Evolutionary conservation across 805 yeast genomes (phyloP).

Genomic region (Barnettozyma californica): DNA sequence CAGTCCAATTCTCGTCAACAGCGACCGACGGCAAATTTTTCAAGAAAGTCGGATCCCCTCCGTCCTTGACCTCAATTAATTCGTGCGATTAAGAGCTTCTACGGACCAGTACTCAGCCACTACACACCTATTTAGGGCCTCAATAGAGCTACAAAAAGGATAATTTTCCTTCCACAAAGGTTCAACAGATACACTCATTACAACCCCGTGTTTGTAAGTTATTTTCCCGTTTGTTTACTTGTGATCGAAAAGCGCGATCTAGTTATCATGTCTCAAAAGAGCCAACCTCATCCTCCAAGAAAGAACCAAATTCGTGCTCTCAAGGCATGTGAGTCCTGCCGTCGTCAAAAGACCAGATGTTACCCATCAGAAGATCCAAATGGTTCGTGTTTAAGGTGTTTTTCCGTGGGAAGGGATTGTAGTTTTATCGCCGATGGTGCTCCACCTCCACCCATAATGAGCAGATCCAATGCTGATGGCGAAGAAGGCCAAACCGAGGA

Average conservation of each 20-base stretch:
- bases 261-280: not conserved
- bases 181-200: not conserved
- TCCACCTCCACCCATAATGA: slow-evolving; percentile 4
- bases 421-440: slow-evolving; percentile 18
- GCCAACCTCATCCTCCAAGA: not conserved
- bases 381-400: slow-evolving; percentile 52
- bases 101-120: not conserved
- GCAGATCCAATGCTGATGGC: not conserved
- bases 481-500: not conserved
- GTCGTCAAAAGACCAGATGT: slow-evolving; percentile 58
- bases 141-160: not conserved
- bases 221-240: not conserved
- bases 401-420: slow-evolving; percentile 45
- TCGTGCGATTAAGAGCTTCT: not conserved
- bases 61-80: not conserved
- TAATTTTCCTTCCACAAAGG: not conserved
- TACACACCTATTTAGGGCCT: not conserved
- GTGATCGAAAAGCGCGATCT: not conserved
- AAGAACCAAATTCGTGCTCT: slow-evolving; percentile 32
- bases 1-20: too few species aligned
- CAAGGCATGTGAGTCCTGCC: slow-evolving; percentile 50
- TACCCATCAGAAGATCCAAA: slow-evolving; percentile 41
- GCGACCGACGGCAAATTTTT: not conserved
- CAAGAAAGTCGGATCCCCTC: not conserved
- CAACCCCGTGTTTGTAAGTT: not conserved